Evolutionary conservation across 2,329 filamentous ascomycete genomes (phyloP), one percentile per base, ranked within the genome.

Genomic region (Annulohypoxylon truncatum): DNA sequence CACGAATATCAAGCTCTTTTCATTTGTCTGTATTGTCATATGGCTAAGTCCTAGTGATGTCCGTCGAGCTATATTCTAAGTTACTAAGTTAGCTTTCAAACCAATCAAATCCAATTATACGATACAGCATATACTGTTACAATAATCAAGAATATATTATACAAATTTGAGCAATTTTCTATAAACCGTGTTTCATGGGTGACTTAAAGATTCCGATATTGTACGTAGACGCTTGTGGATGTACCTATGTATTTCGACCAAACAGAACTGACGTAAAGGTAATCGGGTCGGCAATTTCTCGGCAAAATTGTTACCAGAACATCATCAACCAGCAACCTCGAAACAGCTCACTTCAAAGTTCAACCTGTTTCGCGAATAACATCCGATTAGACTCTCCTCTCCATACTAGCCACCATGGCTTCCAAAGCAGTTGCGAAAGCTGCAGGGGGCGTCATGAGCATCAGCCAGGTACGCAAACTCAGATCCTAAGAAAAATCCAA

Each of bases 351-450:
- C 59, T 64, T 71, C 46, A 64, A 67, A 69, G 58, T 64, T 71
- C 46, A 64, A 67, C 67, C 24, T 22, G 64, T 52, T 54, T 65
- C 71, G 61, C 68, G 46, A 67, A 67, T 64, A 71, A 66, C 58
- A 56, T 59, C 62, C 44, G 20, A 68, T 53, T 54, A 28, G 53
- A 60, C 61, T 71, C 65, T 68, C 60, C 57, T 60, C 64, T 61
- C 56, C 51, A 73, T 66, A 75, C 29, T 55, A 75, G 78, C 75
- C 79, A 83, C 74, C 68, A 90, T 90, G 88, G 87, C 86, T 74
- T 85, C 86, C 72, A 88, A 89, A 81, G 85, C 81, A 76, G 84
- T 81, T 75, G 82, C 83, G 60, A 88, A 88, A 77, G 83, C 83
- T 73, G 83, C 82, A 61, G 83, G 83, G 69, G 82, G 83, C 72